These are phyloP conservation scores for Cryoendolithus antarcticus DNA, from an alignment of 2,329 filamentous ascomycete species.

Conservation along the genomic window DNA sequence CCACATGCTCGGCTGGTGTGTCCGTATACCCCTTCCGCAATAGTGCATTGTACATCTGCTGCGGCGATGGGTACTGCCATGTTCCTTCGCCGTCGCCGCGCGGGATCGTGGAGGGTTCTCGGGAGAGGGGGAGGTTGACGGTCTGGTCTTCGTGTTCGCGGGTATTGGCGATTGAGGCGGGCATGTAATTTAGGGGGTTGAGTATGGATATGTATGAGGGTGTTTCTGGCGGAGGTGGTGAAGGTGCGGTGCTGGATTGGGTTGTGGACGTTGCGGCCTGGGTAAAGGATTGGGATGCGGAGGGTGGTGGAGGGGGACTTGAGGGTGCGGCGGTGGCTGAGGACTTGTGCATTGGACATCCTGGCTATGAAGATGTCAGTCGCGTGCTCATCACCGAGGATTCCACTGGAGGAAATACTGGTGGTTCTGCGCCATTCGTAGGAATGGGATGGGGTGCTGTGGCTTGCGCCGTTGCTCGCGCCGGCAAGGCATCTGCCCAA, in stretches of 20 bases:
- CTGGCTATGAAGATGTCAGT: conserved; percentile 36
- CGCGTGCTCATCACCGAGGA: conserved; percentile 2
- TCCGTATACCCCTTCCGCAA: conserved; percentile 91
- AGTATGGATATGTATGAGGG: conserved; percentile 49
- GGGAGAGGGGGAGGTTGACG: conserved; percentile 60
- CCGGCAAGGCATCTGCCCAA: conserved; percentile 46
- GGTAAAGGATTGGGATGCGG: conserved; percentile 7
- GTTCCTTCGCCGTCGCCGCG: conserved; percentile 61
- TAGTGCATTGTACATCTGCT: conserved; percentile 99
- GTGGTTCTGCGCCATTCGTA: conserved; percentile 36
- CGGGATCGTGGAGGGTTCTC: conserved; percentile 85
- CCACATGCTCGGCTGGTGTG: conserved; percentile 83
- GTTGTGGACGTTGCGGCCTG: conserved; percentile 8
- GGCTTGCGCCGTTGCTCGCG: conserved; percentile 13
- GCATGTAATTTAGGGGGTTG: conserved; percentile 93
- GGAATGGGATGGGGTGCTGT: conserved; percentile 37
- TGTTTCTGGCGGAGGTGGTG: conserved; percentile 6
- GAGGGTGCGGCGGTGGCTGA: conserved; percentile 18
- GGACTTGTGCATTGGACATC: conserved; percentile 58
- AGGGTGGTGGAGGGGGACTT: conserved; percentile 17
- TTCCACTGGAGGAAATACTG: conserved; percentile 31
- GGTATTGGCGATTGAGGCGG: conserved; percentile 68
- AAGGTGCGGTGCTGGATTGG: not conserved
- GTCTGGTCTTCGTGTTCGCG: conserved; percentile 58
- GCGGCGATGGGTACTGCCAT: conserved; percentile 96